A percentile compares a stretch with the other conserved stretches of the same genome.
These are phyloP conservation scores for Sugiyamaella smithiae DNA, from an alignment of 805 yeast genomes.

Conservation along the genomic window DNA sequence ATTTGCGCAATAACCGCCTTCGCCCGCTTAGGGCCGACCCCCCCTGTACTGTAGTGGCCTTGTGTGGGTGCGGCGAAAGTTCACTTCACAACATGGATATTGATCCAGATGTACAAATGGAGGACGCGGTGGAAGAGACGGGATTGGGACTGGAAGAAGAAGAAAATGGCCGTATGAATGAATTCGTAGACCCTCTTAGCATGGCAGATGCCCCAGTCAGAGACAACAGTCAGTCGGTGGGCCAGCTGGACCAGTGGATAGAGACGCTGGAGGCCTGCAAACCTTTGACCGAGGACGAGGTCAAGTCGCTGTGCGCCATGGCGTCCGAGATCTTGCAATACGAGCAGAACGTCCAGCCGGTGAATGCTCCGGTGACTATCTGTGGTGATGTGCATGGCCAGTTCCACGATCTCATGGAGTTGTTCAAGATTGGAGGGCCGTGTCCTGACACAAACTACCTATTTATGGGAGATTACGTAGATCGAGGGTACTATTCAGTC, in stretches of 20 bases:
- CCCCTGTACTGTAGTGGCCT: no score
- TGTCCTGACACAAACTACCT: conserved; percentile 90
- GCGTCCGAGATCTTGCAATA: conserved; percentile 76
- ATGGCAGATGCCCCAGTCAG: conserved; percentile 53
- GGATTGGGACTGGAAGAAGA: conserved; percentile 73
- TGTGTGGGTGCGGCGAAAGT: background rate
- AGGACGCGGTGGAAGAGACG: conserved; percentile 50
- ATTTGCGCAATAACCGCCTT: no score
- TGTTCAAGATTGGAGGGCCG: conserved; percentile 93
- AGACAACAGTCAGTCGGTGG: conserved; percentile 46
- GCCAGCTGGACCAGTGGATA: conserved; percentile 87
- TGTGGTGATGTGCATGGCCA: conserved; percentile 98
- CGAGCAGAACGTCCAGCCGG: conserved; percentile 94
- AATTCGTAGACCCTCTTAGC: conserved; percentile 13
- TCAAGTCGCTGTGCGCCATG: conserved; percentile 79
- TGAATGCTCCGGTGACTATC: conserved; percentile 90
- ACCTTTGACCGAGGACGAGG: conserved; percentile 67
- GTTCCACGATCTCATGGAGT: conserved; percentile 92
- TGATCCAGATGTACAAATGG: conserved; percentile 41
- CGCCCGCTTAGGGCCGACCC: no score
- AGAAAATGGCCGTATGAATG: conserved; percentile 42
- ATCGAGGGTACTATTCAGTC: conserved; percentile 83
- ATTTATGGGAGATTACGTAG: conserved; percentile 89
- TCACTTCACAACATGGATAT: conserved; percentile 31
- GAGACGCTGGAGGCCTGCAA: conserved; percentile 50